Evolutionary conservation across 2,329 filamentous ascomycete species (phyloP), one percentile per base, ranked within the genome.

Genomic region (Trichoderma gracile): DNA sequence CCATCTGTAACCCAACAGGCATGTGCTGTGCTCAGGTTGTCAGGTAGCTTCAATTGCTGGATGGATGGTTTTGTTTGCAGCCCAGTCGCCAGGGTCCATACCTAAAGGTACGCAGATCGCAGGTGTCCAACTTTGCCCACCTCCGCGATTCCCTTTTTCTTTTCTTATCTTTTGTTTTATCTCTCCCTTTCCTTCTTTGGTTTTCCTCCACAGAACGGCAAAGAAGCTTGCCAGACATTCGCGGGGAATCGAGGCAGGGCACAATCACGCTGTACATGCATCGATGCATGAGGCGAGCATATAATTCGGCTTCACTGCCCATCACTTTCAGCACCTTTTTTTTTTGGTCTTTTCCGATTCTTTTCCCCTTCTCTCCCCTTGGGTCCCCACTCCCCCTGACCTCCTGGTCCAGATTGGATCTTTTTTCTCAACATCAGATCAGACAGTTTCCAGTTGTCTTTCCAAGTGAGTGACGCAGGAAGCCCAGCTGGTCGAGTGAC

Each of bases 201-300:
- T 17, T 7, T 9, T 10, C 25, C n/a, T 46, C 46, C n/a, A 53
- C 52, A 46, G 49, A 49, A 30, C 49, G 58, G 43, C 10, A 46
- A 54, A 62, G 27, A 42, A 54, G 58, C 49, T 61, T 33, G 47
- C 23, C 40, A 43, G 33, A 49, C 15, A 52, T 30, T 30, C 58
- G 58, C n/a, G 47, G 58, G 58, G 52, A 47, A 54, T 62, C 49
- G 49, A 62, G 54, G 53, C 58, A 47, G 42, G 25, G 23, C 55
- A n/a, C 27, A 15, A 53, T 12, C 33, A 14, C 10, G 14, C 33
- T 38, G 10, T 38, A 38, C 33, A 38, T 14, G 14, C 14, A 30
- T 8, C 8, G 27, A 47, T 46, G 46, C 42, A 62, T 46, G 49
- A 62, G 46, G 42, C 58, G 25, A 46, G 49, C 43, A 53, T 40